Conservation (phyloP, 306 rosid species). For the Mimosa bimucronata region DNA sequence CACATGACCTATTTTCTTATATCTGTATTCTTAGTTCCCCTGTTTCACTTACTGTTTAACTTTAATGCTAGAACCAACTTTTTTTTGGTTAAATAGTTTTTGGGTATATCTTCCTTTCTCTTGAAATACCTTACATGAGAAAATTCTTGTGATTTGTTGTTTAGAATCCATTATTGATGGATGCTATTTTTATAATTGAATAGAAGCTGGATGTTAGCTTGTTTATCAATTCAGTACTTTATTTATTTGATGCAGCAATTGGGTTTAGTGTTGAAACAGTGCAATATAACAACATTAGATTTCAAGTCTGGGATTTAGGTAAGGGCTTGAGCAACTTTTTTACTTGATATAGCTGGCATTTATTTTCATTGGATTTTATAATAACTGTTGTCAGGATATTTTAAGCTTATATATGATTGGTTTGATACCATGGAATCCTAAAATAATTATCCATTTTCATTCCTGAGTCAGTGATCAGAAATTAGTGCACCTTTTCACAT, state of each 20-base stretch:
- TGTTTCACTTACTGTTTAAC: conserved; percentile 6
- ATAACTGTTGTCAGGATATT: neutral
- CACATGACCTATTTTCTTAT: conserved; percentile 66
- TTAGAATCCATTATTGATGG: conserved; percentile 13
- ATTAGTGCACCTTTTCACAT: conserved; percentile 10
- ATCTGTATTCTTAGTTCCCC: conserved; percentile 6
- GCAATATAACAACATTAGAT: too few relatives aligned
- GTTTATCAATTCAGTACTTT: neutral
- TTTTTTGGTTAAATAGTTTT: neutral
- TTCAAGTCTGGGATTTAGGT: too few relatives aligned
- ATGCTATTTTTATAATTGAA: neutral
- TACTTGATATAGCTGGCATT: too few relatives aligned
- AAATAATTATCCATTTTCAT: neutral
- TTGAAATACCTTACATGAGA: neutral
- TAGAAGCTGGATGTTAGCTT: neutral
- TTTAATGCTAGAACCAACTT: neutral
- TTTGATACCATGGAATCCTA: neutral
- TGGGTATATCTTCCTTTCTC: neutral
- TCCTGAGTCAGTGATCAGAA: conserved; percentile 12
- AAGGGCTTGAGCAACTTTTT: too few relatives aligned
- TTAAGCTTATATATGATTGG: neutral
- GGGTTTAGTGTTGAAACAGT: too few relatives aligned
- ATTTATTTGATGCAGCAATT: conserved; percentile 66
- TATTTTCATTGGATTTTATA: too few relatives aligned
- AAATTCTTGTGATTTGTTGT: neutral